Evolutionary conservation across 192 early-diverging fungal species (phyloP), one percentile per base, ranked within the genome.

Genomic region (Backusella circina): DNA sequence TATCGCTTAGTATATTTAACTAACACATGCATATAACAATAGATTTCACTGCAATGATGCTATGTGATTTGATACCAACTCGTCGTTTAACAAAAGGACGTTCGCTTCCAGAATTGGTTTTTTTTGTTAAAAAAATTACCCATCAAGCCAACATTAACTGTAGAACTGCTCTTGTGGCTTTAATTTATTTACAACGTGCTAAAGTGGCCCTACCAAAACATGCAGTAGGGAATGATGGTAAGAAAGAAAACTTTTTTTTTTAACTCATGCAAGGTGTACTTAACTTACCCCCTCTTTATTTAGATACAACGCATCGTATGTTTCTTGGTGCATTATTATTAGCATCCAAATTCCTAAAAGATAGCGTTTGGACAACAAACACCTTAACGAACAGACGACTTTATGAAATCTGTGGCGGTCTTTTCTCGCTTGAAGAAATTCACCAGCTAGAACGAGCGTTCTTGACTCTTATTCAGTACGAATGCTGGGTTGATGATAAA

Each of bases 41-140:
- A 81, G 79, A 81, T 74, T 77, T 71, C 37, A 81, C 76, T 32
- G 79, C 79, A 12, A 74, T 77, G 50, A 81, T 71, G 12, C 38
- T 81, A 16, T 81, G 79, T 54, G 79, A 81, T 51, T 38, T 81
- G 7, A 54, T 81, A 13, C 79, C 79, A 2, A 77, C 38, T 39
- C 72, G 41, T 13, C 65, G 28, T 50, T 26, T 26, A 41, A 21
- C 47, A 30, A 23, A 41, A 47, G 23, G 66, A 10, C 65, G 72
- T 1, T 74, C 82, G 21, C 75, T 83, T 66, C 82, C 82, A 13
- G 82, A 83, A 67, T 64, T 83, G 5, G 76, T 83, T 6, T 80
- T 74, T 70, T 83, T 83, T 57, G 57, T 82, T 7, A 64, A 82
- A 51, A 82, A 78, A 36, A 67, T 82, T 15, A 75, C 77, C 0